Base-by-base conservation (phyloP, 768 basidiomycete genomes). In the Glaciozyma antarctica region DNA sequence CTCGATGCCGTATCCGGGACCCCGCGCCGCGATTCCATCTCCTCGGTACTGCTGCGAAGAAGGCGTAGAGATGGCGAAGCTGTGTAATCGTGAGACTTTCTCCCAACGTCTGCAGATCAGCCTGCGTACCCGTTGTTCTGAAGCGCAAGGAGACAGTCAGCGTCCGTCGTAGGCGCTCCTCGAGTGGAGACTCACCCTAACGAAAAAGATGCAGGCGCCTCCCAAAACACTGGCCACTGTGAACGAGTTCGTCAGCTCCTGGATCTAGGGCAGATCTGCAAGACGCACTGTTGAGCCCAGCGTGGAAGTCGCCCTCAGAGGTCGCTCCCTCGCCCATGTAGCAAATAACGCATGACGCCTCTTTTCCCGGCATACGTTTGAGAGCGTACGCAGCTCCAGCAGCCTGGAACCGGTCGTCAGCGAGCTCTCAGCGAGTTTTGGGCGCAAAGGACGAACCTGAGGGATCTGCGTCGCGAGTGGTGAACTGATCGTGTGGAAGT, bases 261-360 rank as follows among this genome's bases (percentile, higher is more conserved):
- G 38, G 2, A 16, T 26, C 4, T 6, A 15, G 43, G 16, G 22
- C 32, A 32, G 83, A 0, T 84, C 32, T 2, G 8, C 4, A 4
- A 16, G 1, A 34, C 67, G 41, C 47, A 65, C 64, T 71, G 49
- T 71, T 90, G 73, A 92, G 79, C 32, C 90, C 93, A 0, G 92
- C 93, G 74, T 97, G 92, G 75, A 94, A 94, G 76, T 95, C 92
- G 63, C 91, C 91, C 77, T 94, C 92, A 3, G 88, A 90, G 3
- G 91, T 90, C 12, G 90, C 90, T 21, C 76, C 92, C 77, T 97
- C 93, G 28, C 92, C 92, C 68, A 94, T 93, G 76, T 85, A 95
- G 58, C 89, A 90, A 15, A 85, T 87, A 0, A 92, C 90, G 57
- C 91, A 85, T 62, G 85, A 86, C 60, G 82, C 84, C 54, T 81